Evolutionary conservation across 2,329 filamentous ascomycete genomes (phyloP).

Genomic region (Colletotrichum paranaense): DNA sequence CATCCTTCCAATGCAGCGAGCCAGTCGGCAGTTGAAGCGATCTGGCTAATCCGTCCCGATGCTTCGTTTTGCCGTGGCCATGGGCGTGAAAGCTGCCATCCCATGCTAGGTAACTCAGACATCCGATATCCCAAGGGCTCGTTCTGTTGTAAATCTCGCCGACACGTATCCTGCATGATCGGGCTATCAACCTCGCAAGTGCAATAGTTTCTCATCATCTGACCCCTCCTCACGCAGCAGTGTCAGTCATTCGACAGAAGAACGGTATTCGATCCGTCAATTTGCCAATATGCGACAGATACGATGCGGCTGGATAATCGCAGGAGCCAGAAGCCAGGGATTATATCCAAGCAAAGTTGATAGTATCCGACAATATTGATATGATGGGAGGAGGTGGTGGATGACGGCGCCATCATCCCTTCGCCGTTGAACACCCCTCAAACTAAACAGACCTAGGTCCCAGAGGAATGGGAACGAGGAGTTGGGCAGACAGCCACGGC

Average conservation of each 20-base stretch:
- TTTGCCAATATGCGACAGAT: background rate
- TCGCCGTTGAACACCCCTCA: background rate
- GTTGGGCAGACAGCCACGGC: slow-evolving; percentile 15
- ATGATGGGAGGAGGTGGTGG: background rate
- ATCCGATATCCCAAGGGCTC: background rate
- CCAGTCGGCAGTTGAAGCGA: slow-evolving; percentile 4
- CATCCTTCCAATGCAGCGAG: background rate
- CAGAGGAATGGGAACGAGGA: slow-evolving; percentile 21
- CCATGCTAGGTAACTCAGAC: background rate
- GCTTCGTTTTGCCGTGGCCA: background rate
- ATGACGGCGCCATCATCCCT: background rate
- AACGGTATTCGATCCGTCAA: background rate
- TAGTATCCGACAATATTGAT: background rate
- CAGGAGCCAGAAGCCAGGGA: background rate
- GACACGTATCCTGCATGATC: background rate
- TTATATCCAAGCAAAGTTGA: background rate
- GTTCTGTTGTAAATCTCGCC: background rate
- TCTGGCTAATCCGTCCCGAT: background rate
- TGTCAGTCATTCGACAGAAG: background rate
- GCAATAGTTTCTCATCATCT: background rate
- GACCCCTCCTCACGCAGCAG: background rate
- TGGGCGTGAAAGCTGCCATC: background rate
- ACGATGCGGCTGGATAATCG: background rate
- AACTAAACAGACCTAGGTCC: slow-evolving; percentile 1
- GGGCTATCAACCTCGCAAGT: background rate